A percentile compares a stretch with the other conserved stretches of the same genome.
These are phyloP conservation scores for Cercospora brassicicola DNA, from an alignment of 2,329 filamentous ascomycete genomes.

Conservation along the genomic window DNA sequence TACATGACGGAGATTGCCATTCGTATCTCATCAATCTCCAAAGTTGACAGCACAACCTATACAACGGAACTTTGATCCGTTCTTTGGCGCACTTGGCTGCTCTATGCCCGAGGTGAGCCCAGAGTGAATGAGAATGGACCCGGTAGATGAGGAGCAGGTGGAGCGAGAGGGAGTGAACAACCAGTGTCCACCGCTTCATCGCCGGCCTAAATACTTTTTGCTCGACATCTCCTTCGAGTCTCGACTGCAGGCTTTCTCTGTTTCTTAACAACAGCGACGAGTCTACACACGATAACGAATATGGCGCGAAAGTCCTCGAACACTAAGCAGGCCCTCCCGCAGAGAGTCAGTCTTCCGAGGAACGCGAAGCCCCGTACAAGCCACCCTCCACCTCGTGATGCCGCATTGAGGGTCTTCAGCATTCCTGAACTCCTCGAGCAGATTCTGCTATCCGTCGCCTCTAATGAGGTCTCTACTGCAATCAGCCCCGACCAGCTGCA, in stretches of 20 bases:
- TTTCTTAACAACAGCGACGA: not conserved
- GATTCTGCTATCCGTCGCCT: not conserved
- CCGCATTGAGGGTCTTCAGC: not conserved
- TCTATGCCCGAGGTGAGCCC: not conserved
- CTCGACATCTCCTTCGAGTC: not conserved
- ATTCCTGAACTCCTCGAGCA: not conserved
- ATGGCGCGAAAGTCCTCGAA: not conserved
- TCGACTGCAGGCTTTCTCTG: not conserved
- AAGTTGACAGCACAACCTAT: not conserved
- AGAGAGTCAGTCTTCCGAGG: not conserved
- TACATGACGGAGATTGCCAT: not conserved
- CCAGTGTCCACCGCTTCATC: rapidly evolving
- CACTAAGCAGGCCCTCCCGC: not conserved
- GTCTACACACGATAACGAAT: not conserved
- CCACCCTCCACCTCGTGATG: not conserved
- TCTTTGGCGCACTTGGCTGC: not conserved
- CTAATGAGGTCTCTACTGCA: no score
- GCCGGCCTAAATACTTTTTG: no score
- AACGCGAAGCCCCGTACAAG: not conserved
- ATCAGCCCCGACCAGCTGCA: no score
- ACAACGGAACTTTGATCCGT: not conserved
- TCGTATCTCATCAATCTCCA: not conserved
- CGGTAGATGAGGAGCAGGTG: not conserved
- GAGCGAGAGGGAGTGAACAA: not conserved
- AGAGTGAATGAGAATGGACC: not conserved